A percentile compares a stretch with the other conserved stretches of the same genome.
Conservation (phyloP, 2,329 filamentous ascomycete species). For the Fusarium nelsonii region DNA sequence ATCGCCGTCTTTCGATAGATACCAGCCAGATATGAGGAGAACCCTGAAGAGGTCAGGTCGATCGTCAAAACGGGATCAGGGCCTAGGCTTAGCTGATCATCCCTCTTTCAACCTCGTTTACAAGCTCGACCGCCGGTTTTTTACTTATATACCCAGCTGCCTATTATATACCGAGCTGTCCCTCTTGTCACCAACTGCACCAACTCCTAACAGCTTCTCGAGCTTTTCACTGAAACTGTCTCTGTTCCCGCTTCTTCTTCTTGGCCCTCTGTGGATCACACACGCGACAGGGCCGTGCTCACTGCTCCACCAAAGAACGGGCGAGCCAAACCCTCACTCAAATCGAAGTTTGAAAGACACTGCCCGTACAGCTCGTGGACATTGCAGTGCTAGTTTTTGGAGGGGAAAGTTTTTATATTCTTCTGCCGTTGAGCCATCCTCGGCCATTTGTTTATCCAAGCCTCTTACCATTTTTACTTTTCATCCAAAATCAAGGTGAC, state of each 20-base stretch:
- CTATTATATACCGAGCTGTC: background rate
- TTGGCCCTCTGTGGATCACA: slow-evolving; percentile 41
- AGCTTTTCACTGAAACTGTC: slow-evolving; percentile 28
- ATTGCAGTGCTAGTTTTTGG: slow-evolving; percentile 44
- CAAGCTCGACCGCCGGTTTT: background rate
- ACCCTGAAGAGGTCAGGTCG: slow-evolving; percentile 32
- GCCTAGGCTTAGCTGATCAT: slow-evolving; percentile 22
- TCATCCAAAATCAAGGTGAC: slow-evolving; percentile 8
- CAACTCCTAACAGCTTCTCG: background rate
- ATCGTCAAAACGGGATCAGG: slow-evolving; percentile 39
- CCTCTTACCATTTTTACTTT: background rate
- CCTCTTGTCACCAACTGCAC: background rate
- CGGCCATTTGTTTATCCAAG: background rate
- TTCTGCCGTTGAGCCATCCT: slow-evolving; percentile 1
- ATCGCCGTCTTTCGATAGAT: slow-evolving; percentile 38
- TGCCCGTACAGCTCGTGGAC: slow-evolving; percentile 33
- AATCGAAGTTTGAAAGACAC: slow-evolving; percentile 31
- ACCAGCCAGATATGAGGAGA: slow-evolving; percentile 41
- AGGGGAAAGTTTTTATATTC: slow-evolving; percentile 12
- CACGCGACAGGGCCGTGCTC: slow-evolving; percentile 44
- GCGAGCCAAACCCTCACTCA: slow-evolving; percentile 36
- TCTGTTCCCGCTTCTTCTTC: slow-evolving; percentile 35
- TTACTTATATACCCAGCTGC: slow-evolving; percentile 3
- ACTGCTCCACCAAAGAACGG: slow-evolving; percentile 39
- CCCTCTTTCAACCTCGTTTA: slow-evolving; percentile 17